phyloP scores from a whole-genome alignment of 768 basidiomycete species.

The Lactarius sanguifluus region DNA sequence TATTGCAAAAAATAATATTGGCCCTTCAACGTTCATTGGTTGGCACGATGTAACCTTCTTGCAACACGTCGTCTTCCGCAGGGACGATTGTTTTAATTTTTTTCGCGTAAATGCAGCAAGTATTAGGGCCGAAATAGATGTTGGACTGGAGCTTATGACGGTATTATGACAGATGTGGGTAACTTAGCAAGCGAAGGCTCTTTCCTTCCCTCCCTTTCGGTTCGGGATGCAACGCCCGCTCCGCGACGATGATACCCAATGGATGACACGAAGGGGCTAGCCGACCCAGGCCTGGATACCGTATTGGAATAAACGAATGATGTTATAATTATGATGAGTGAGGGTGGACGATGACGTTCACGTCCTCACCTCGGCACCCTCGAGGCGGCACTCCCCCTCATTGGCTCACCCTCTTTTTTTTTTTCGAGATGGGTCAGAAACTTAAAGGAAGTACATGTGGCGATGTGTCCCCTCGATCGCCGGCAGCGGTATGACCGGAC shows the following conservation, averaged over 20 bases:
- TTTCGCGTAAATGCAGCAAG: too few species aligned
- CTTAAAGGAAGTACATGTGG: not conserved
- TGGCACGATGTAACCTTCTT: not conserved
- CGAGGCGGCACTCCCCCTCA: not conserved
- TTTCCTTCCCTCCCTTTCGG: not conserved
- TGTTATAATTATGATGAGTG: not conserved
- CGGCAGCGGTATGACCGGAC: slow-evolving; percentile 11
- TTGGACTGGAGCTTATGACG: not conserved
- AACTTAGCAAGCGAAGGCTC: too few species aligned
- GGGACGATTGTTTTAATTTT: too few species aligned
- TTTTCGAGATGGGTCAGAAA: not conserved
- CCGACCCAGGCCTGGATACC: not conserved
- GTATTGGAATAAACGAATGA: not conserved
- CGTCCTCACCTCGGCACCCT: not conserved
- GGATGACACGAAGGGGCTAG: not conserved
- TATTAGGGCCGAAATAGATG: not conserved
- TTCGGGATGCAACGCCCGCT: not conserved
- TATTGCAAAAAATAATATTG: not conserved
- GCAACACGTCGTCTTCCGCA: too few species aligned
- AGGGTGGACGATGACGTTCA: too few species aligned
- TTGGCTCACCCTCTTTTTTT: not conserved
- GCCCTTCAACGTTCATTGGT: not conserved
- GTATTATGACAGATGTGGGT: too few species aligned
- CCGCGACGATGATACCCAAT: not conserved
- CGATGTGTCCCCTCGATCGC: slow-evolving; percentile 19